These are phyloP conservation scores for Oemleria cerasiformis DNA, from an alignment of 306 rosid species.

Conservation along the genomic window DNA sequence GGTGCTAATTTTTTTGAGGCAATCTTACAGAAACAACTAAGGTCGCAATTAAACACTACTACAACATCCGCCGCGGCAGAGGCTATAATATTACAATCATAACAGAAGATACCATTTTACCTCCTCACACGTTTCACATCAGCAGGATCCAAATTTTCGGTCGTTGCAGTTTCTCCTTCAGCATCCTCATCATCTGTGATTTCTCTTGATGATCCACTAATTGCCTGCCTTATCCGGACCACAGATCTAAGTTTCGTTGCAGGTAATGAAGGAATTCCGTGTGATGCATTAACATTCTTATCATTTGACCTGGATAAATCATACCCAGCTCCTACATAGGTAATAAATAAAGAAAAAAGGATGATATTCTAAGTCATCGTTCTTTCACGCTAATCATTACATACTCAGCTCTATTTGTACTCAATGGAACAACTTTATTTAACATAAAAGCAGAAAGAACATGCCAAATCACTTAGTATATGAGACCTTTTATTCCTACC, in stretches of 20 bases:
- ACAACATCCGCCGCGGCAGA: too few relatives aligned
- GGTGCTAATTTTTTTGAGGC: too few relatives aligned
- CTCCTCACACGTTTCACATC: slow-evolving; percentile 90
- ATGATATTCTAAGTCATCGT: slow-evolving; percentile 7
- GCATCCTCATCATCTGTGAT: slow-evolving; percentile 78
- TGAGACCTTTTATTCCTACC: background rate
- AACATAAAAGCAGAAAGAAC: background rate
- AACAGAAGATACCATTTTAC: slow-evolving; percentile 35
- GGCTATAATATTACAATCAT: background rate
- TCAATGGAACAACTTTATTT: background rate
- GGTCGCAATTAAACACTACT: too few relatives aligned
- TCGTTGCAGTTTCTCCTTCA: slow-evolving; percentile 72
- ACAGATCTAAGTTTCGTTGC: slow-evolving; percentile 38
- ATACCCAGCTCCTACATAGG: slow-evolving; percentile 54
- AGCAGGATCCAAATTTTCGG: slow-evolving; percentile 55
- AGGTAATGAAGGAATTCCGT: slow-evolving; percentile 44
- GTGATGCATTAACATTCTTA: slow-evolving; percentile 44
- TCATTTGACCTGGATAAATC: slow-evolving; percentile 55
- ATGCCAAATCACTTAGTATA: background rate
- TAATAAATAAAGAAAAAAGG: slow-evolving; percentile 27
- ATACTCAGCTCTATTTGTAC: slow-evolving; percentile 8
- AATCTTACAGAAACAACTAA: too few relatives aligned
- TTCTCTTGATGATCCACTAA: slow-evolving; percentile 85
- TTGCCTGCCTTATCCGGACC: slow-evolving; percentile 38
- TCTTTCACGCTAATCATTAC: slow-evolving; percentile 9